phyloP scores from a whole-genome alignment of 2,329 filamentous ascomycete genomes.

The Microdochium bolleyi region DNA sequence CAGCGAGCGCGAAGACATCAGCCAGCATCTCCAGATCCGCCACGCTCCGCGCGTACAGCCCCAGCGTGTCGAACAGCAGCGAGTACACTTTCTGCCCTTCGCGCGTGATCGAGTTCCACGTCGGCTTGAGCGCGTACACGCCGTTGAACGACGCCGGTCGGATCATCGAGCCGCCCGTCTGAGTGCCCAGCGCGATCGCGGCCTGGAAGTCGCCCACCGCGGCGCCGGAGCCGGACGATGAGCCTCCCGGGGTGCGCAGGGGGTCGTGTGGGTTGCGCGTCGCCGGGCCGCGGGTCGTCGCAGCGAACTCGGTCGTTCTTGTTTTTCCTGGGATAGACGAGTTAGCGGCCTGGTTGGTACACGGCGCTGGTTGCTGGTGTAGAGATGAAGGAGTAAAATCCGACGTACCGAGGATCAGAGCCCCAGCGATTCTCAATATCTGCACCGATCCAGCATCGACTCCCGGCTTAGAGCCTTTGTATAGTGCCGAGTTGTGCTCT shows the following conservation, averaged over 20 bases:
- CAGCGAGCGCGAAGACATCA: conserved; percentile 43
- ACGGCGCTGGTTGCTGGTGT: neutral
- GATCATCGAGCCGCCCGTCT: conserved; percentile 58
- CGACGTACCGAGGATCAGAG: conserved; percentile 39
- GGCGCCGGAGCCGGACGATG: conserved; percentile 58
- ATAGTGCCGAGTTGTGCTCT: conserved; percentile 44
- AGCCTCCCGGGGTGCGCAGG: conserved; percentile 58
- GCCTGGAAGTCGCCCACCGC: conserved; percentile 59
- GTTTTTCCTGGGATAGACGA: conserved; percentile 34
- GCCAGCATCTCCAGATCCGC: conserved; percentile 50
- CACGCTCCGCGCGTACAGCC: conserved; percentile 49
- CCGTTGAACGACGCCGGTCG: conserved; percentile 59
- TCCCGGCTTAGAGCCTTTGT: conserved; percentile 31
- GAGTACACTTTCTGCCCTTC: conserved; percentile 55
- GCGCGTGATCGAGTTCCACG: conserved; percentile 53
- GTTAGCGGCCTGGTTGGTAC: neutral
- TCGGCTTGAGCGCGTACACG: conserved; percentile 58
- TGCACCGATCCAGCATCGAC: conserved; percentile 45
- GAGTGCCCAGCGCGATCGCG: conserved; percentile 53
- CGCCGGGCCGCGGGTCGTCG: conserved; percentile 40
- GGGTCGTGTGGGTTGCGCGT: conserved; percentile 59
- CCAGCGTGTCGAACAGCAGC: conserved; percentile 52
- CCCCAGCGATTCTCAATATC: conserved; percentile 45
- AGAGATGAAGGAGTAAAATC: too few relatives aligned
- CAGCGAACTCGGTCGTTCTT: conserved; percentile 58